These are phyloP conservation scores for Blastobotrys chiropterorum DNA, from an alignment of 805 yeast genomes.

Conservation along the genomic window DNA sequence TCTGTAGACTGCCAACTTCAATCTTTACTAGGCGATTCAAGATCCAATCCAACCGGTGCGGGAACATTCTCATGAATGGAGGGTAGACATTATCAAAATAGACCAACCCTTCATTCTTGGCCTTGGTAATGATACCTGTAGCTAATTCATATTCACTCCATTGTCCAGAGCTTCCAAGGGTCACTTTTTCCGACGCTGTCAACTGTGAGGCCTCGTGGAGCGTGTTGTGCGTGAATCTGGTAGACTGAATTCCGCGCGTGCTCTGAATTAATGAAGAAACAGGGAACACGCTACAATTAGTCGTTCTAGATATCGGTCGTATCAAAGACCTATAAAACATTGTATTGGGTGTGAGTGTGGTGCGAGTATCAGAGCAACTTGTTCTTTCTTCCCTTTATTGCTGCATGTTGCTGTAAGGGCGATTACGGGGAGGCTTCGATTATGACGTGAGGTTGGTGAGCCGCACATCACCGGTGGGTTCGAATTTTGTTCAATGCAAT, in stretches of 20 bases:
- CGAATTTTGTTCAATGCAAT: neutral
- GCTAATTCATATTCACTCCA: slow-evolving; percentile 12
- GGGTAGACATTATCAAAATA: slow-evolving; percentile 55
- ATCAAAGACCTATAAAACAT: neutral
- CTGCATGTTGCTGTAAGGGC: neutral
- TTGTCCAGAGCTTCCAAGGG: neutral
- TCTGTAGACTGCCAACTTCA: slow-evolving; percentile 9
- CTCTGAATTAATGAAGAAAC: neutral
- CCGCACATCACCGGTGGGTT: neutral
- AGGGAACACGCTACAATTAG: neutral
- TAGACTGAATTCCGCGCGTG: neutral
- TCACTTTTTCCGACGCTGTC: neutral
- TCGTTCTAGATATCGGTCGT: neutral
- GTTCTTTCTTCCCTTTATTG: neutral
- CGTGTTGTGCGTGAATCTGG: neutral
- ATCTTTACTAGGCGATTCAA: slow-evolving; percentile 5
- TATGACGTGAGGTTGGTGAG: too few species aligned
- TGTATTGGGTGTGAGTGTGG: neutral
- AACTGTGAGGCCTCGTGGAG: neutral
- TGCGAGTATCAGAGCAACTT: neutral
- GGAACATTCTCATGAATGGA: slow-evolving; percentile 4
- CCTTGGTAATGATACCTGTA: slow-evolving; percentile 24
- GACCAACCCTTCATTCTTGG: slow-evolving; percentile 30
- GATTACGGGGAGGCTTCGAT: too few species aligned
- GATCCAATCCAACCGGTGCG: slow-evolving; percentile 1